Evolutionary conservation across 768 basidiomycete genomes (phyloP).

Genomic region (Suillus paluster): DNA sequence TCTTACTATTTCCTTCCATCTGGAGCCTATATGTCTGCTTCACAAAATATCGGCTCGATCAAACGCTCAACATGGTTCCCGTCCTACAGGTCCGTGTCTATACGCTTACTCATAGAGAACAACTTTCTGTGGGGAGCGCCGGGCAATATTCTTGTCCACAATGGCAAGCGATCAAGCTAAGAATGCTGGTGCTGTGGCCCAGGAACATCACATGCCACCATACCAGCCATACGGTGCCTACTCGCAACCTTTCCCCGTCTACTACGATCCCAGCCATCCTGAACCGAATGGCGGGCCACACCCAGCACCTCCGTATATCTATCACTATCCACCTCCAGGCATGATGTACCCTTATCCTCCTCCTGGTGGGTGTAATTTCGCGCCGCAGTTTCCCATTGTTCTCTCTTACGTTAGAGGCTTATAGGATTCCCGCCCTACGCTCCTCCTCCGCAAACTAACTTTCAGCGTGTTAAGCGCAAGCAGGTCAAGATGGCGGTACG

Average conservation of each 20-base stretch:
- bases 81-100: slow-evolving; percentile 28
- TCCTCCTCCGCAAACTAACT: slow-evolving; percentile 24
- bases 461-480: slow-evolving; percentile 48
- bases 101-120: slow-evolving; percentile 37
- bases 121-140: slow-evolving; percentile 23
- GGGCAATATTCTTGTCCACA: slow-evolving; percentile 31
- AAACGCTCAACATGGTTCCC: slow-evolving; percentile 23
- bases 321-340: slow-evolving; percentile 44
- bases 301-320: slow-evolving; percentile 38
- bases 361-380: slow-evolving; percentile 34
- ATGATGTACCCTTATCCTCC: slow-evolving; percentile 49
- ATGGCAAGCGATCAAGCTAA: slow-evolving; percentile 39
- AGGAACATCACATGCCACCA: slow-evolving; percentile 36
- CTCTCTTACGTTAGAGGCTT: slow-evolving; percentile 21
- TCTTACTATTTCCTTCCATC: slow-evolving; percentile 14
- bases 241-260: slow-evolving; percentile 37
- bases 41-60: slow-evolving; percentile 12
- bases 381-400: background rate
- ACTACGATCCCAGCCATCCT: slow-evolving; percentile 34
- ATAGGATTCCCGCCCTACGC: slow-evolving; percentile 32
- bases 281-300: slow-evolving; percentile 36
- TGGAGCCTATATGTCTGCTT: background rate
- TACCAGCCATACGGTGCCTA: slow-evolving; percentile 34
- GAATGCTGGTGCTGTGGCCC: slow-evolving; percentile 39
- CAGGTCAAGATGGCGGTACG: slow-evolving; percentile 65